phyloP scores from a whole-genome alignment of 148 eudicot genomes.

The Arbutus unedo region DNA sequence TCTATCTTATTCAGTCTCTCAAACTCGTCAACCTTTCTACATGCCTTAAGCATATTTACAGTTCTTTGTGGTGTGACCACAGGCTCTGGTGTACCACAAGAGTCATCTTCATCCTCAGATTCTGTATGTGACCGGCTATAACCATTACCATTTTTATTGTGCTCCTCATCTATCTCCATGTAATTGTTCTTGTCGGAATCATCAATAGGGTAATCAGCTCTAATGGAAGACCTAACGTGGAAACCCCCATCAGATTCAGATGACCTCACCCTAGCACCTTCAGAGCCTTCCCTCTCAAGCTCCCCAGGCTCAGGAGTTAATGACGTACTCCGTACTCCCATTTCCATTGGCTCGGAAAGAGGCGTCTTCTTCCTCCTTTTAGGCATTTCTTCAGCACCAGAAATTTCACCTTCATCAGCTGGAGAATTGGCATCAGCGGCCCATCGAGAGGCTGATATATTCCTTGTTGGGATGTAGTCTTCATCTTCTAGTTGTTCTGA shows the following conservation, averaged over 20 bases:
- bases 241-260: conserved; percentile 56
- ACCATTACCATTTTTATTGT: conserved; percentile 30
- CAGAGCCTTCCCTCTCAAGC: conserved; percentile 47
- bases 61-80: conserved; percentile 51
- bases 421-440: conserved; percentile 83
- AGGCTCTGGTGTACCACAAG: conserved; percentile 48
- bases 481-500: conserved; percentile 19
- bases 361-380: conserved; percentile 36
- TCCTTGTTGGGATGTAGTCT: conserved; percentile 34
- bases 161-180: conserved; percentile 69
- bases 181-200: conserved; percentile 42
- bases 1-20: conserved; percentile 90
- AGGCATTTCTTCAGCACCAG: conserved; percentile 37
- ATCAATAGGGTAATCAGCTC: conserved; percentile 39
- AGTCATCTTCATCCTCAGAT: conserved; percentile 48
- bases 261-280: conserved; percentile 40
- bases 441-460: conserved; percentile 87
- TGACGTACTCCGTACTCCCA: conserved; percentile 39
- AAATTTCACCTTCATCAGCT: conserved; percentile 71
- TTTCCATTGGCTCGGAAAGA: conserved; percentile 31
- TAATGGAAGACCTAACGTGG: conserved; percentile 47
- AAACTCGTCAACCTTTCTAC: conserved; percentile 96
- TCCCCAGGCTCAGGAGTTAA: conserved; percentile 62
- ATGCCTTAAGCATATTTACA: conserved; percentile 91
- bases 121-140: conserved; percentile 55